Evolutionary conservation across 208 protist genomes (phyloP).

Genomic region (Kentomonas sorsogonicus): DNA sequence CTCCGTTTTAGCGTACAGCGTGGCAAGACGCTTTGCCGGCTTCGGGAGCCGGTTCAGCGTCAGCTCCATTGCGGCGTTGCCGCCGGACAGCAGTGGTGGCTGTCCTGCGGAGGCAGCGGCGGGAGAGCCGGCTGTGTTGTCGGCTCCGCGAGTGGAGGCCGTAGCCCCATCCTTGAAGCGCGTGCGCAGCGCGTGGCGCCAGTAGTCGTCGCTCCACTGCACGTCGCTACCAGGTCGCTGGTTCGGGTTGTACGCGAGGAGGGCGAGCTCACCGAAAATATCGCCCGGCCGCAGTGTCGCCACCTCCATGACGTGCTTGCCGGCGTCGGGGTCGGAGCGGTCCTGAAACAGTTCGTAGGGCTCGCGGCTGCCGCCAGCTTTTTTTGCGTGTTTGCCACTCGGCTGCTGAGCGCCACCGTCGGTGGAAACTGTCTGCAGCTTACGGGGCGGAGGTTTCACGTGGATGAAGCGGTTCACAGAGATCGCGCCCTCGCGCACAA

Average conservation of each 20-base stretch:
- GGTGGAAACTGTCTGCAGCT: too few relatives aligned
- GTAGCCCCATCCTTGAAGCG: not conserved
- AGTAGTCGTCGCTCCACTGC: constrained; percentile 54
- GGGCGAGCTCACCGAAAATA: constrained; percentile 65
- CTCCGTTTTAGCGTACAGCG: constrained; percentile 34
- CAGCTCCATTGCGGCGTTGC: not conserved
- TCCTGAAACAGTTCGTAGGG: constrained; percentile 6
- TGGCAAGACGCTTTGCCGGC: too few relatives aligned
- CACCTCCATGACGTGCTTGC: constrained; percentile 44
- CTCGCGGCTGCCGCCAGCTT: constrained; percentile 14
- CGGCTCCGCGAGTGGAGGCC: too few relatives aligned
- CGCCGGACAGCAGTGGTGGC: not conserved
- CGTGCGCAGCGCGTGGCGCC: constrained; percentile 23
- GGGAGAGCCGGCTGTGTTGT: not conserved
- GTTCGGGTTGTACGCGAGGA: constrained; percentile 60
- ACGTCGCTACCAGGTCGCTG: constrained; percentile 38
- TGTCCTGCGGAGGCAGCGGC: constrained; percentile 3
- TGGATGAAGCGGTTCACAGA: constrained; percentile 41
- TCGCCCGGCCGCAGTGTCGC: constrained; percentile 49
- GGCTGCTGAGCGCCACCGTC: too few relatives aligned
- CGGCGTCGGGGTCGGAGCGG: constrained; percentile 10
- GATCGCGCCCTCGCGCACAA: constrained; percentile 49
- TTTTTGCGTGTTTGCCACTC: constrained; percentile 5
- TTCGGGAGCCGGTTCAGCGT: too few relatives aligned
- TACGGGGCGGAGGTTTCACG: too few relatives aligned